Conservation (phyloP, 2,329 filamentous ascomycete species). For the Trichoderma atroviride region DNA sequence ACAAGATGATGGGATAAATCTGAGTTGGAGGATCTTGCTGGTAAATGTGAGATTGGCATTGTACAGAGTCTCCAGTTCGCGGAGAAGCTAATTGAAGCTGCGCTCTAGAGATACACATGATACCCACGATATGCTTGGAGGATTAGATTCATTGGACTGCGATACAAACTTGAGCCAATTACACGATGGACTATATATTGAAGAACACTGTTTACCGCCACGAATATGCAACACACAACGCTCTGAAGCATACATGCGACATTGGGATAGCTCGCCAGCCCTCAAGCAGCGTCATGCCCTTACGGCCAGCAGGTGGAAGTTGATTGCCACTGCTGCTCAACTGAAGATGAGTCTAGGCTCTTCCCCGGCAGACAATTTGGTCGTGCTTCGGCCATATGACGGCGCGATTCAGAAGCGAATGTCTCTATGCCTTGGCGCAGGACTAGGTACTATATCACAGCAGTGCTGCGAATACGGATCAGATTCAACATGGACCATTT, state of each 20-base stretch:
- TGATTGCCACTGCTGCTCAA: not conserved
- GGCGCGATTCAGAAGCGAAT: not conserved
- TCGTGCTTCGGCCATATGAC: not conserved
- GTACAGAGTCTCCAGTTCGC: no score
- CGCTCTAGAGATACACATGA: not conserved
- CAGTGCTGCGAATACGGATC: no score
- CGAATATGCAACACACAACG: not conserved
- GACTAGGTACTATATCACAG: not conserved
- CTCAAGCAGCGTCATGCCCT: not conserved
- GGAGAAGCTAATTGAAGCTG: not conserved
- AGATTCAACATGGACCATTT: not conserved
- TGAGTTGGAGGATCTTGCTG: not conserved
- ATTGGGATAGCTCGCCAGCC: not conserved
- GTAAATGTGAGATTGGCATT: not conserved
- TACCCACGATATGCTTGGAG: not conserved
- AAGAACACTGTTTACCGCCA: not conserved
- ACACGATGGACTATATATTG: no score
- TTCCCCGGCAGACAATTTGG: not conserved
- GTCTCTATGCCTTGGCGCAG: not conserved
- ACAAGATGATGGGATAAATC: not conserved
- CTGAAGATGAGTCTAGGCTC: not conserved
- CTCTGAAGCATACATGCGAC: not conserved
- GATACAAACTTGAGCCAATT: not conserved
- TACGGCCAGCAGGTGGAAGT: not conserved
- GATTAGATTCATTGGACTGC: not conserved